Evolutionary conservation across 1,284 basidiomycete genomes (phyloP), one percentile per base, ranked within the genome.

Genomic region (Heterobasidion irregulare): DNA sequence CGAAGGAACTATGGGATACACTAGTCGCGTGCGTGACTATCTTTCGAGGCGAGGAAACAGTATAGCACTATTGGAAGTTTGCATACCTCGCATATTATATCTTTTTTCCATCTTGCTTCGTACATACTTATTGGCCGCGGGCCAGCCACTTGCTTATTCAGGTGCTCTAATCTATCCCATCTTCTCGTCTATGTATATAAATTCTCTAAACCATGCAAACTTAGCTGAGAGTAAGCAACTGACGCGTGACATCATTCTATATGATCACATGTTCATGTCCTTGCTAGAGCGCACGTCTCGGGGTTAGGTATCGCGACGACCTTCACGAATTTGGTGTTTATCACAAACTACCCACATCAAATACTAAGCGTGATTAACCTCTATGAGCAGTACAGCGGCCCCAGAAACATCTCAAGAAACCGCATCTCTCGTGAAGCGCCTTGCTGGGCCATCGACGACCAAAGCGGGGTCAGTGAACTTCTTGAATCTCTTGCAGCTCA

Each of bases 371-470:
- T 7, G 10, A 19, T 46, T 26, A 6, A 26, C 26, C 6, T 26
- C 26, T 26, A 41, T 41, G 38, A 45, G 26, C 52, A 46, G 26
- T 19, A 53, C 26, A 19, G 19, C 9, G 47, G 60, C 62, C 34
- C 65, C 63, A 36, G 60, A 66, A 45, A 64, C 68, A 38, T 83
- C 83, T 50, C 84, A 83, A 68, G 78, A 83, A 60, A 75, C 83
- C 16, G 78, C 78, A 34, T 88, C 83, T 68, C 79, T 90, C 47
- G 72, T 90, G 47, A 80, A 78, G 60, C 80, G 88, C 49, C 77
- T 91, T 47, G 88, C 87, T 9, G 88, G 88, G 13, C 84, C 87
- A 12, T 90, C 88, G 0, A 83, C 83, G 9, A 84, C 79, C 34
- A 90, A 90, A 72, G 87, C 87, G 55, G 87, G 87, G 86, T 84